Evolutionary conservation across 495 filamentous ascomycete species (phyloP).

Genomic region (Entonaema liquescens): DNA sequence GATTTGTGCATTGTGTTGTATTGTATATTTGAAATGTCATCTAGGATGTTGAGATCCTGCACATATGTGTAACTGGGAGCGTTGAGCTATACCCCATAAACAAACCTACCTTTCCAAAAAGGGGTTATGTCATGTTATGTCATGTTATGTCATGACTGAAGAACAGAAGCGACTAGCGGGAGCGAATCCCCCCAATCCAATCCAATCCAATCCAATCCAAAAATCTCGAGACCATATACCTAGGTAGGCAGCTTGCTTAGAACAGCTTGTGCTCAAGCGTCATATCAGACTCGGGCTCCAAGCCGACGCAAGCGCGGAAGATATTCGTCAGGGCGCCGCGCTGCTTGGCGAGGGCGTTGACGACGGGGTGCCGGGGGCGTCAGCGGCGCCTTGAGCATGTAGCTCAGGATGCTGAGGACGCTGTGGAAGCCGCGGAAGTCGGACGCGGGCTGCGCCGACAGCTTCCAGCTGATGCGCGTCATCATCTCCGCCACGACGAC

Average conservation of each 20-base stretch:
- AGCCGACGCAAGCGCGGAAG: conserved; percentile 96
- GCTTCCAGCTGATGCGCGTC: conserved; percentile 95
- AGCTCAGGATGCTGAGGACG: conserved; percentile 96
- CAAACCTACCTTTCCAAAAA: background rate
- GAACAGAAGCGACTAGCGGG: background rate
- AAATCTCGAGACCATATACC: background rate
- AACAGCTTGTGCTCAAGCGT: conserved; percentile 99
- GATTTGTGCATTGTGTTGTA: conserved; percentile 2
- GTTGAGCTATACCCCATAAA: conserved; percentile 25
- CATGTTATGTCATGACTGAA: background rate
- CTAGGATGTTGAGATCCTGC: conserved; percentile 38
- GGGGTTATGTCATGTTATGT: too few species aligned
- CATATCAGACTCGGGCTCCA: conserved; percentile 99
- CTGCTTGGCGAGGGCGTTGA: conserved; percentile 98
- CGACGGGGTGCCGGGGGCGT: conserved; percentile 92
- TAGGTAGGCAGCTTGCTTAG: conserved; percentile 37
- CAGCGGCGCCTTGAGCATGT: conserved; percentile 99
- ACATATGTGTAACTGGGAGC: background rate
- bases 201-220: too few species aligned
- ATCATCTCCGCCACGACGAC: conserved; percentile 94
- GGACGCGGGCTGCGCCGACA: conserved; percentile 56
- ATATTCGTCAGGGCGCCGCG: conserved; percentile 95
- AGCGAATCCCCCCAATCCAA: background rate
- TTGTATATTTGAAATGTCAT: background rate
- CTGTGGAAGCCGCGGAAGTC: conserved; percentile 95